These are phyloP conservation scores for Pythium pectinolyticum DNA, from an alignment of 352 stramenopile genomes.

Conservation along the genomic window DNA sequence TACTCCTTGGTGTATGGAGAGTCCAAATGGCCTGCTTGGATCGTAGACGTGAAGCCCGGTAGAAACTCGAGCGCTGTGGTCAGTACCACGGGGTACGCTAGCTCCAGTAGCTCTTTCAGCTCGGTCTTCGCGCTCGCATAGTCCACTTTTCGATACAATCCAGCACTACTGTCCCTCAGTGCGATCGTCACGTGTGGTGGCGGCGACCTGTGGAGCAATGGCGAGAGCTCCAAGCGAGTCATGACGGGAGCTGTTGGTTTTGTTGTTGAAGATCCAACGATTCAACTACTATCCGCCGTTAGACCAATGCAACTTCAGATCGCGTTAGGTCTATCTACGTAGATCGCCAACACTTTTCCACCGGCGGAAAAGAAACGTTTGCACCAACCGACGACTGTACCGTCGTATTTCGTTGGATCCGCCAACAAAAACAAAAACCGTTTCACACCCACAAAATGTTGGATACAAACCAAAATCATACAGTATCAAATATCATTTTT, in stretches of 20 bases:
- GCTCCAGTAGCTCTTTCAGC: conserved; percentile 40
- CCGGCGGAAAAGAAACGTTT: conserved; percentile 7
- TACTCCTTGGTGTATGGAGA: conserved; percentile 54
- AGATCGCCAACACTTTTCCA: background rate
- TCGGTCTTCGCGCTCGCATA: conserved; percentile 28
- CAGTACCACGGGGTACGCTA: conserved; percentile 51
- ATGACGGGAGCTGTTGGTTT: too few species aligned
- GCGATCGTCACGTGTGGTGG: too few species aligned
- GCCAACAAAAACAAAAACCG: background rate
- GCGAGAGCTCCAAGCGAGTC: too few species aligned
- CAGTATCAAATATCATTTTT: too few species aligned
- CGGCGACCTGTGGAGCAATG: too few species aligned
- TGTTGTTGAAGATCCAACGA: background rate
- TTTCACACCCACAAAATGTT: background rate
- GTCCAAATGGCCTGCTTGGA: conserved; percentile 64
- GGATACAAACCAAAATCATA: too few species aligned
- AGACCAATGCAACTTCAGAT: background rate
- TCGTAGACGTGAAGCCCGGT: conserved; percentile 58
- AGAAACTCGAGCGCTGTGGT: conserved; percentile 51
- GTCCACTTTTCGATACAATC: too few species aligned
- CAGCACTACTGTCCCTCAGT: too few species aligned
- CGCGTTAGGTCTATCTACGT: too few species aligned
- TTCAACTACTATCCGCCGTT: too few species aligned
- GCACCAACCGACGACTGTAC: too few species aligned
- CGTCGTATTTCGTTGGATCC: too few species aligned